A percentile compares a stretch with the other conserved stretches of the same genome.
Evolutionary conservation across 306 rosid species (phyloP).

Genomic region (Adenanthera pavonina): DNA sequence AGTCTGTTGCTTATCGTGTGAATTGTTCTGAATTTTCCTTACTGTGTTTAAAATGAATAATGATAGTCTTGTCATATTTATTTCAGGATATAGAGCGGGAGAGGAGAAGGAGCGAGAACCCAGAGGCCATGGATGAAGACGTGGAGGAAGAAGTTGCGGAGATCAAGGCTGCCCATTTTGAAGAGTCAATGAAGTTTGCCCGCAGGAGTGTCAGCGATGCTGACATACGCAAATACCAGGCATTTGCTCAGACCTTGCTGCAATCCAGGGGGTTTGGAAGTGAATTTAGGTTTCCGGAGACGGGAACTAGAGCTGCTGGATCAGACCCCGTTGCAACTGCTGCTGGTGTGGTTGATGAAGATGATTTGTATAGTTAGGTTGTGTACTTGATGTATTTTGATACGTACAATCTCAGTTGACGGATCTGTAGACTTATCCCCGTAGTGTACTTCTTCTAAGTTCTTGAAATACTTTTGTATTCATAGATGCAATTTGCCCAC

Average conservation of each 20-base stretch:
- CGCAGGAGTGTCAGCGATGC: slow-evolving; percentile 56
- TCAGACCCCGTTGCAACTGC: slow-evolving; percentile 54
- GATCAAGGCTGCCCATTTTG: slow-evolving; percentile 57
- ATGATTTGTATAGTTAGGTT: slow-evolving; percentile 49
- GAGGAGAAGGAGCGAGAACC: slow-evolving; percentile 47
- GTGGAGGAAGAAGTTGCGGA: slow-evolving; percentile 49
- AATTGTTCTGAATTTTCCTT: neutral
- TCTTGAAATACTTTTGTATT: slow-evolving; percentile 15
- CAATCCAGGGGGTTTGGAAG: slow-evolving; percentile 59
- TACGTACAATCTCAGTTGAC: no score
- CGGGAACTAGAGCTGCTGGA: slow-evolving; percentile 39
- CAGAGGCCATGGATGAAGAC: slow-evolving; percentile 60
- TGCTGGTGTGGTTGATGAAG: slow-evolving; percentile 54
- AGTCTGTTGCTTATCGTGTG: neutral
- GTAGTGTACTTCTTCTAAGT: neutral
- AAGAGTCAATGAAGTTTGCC: slow-evolving; percentile 59
- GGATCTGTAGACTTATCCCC: slow-evolving; percentile 17
- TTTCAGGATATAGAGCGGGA: slow-evolving; percentile 54
- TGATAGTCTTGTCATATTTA: neutral
- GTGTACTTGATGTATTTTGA: neutral
- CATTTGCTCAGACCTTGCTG: slow-evolving; percentile 62
- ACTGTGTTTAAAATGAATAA: no score
- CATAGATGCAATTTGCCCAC: slow-evolving; percentile 3
- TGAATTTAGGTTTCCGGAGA: slow-evolving; percentile 52
- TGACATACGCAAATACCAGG: slow-evolving; percentile 59